A percentile compares a stretch with the other conserved stretches of the same genome.
phyloP scores from a whole-genome alignment of 805 yeast species.

The Suhomyces canberraensis region DNA sequence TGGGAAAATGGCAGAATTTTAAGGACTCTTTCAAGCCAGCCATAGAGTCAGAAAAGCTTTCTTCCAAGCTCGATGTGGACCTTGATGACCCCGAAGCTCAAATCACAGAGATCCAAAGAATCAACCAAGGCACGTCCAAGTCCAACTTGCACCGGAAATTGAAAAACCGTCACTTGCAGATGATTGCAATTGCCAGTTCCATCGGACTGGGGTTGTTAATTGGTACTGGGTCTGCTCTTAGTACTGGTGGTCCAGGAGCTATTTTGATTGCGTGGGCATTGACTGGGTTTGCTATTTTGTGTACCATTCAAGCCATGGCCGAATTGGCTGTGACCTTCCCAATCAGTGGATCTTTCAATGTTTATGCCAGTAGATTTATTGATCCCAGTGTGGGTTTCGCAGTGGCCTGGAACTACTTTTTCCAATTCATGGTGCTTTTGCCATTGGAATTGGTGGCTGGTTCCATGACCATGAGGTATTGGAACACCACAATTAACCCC shows the following conservation, averaged over 20 bases:
- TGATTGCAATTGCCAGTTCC: conserved; percentile 71
- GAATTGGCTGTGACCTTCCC: conserved; percentile 54
- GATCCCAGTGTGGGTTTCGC: conserved; percentile 58
- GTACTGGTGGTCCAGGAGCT: conserved; percentile 32
- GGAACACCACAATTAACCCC: conserved; percentile 51
- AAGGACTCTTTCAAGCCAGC: conserved; percentile 49
- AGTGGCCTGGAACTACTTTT: conserved; percentile 50
- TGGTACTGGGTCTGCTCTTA: conserved; percentile 43
- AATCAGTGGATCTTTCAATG: conserved; percentile 51
- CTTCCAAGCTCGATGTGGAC: conserved; percentile 9
- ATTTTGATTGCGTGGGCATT: conserved; percentile 27
- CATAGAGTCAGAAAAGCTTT: conserved; percentile 19
- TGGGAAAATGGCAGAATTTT: conserved; percentile 38
- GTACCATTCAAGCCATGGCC: conserved; percentile 41
- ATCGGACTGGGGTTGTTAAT: conserved; percentile 60
- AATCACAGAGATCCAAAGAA: conserved; percentile 39
- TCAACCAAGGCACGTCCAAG: conserved; percentile 35
- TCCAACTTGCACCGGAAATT: conserved; percentile 45
- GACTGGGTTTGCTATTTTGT: conserved; percentile 21
- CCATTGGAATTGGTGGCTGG: conserved; percentile 62
- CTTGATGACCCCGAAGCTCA: conserved; percentile 17
- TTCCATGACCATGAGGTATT: conserved; percentile 53
- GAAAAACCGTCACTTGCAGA: conserved; percentile 49
- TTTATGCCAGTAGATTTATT: conserved; percentile 48
- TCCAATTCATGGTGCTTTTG: conserved; percentile 54